These are phyloP conservation scores for Candida orba DNA, from an alignment of 805 yeast genomes.

Conservation along the genomic window DNA sequence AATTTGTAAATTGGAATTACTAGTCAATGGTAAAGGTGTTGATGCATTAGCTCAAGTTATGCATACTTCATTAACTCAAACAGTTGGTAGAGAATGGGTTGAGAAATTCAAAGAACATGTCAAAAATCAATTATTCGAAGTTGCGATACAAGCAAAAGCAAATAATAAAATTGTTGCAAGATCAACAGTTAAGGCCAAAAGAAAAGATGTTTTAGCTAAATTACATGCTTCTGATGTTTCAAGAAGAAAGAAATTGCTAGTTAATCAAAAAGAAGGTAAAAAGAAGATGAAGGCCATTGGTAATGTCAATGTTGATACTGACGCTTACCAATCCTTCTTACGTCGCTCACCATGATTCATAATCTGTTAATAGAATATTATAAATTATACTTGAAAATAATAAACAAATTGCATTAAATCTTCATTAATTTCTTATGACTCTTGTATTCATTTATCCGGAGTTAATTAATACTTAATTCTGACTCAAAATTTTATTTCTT, in stretches of 20 bases:
- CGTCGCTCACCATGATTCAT: conserved; percentile 16
- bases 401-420: neutral
- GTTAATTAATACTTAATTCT: neutral
- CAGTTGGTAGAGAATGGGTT: conserved; percentile 76
- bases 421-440: no score
- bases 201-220: conserved; percentile 92
- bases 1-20: conserved; percentile 77
- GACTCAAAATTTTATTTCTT: neutral
- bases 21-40: conserved; percentile 82
- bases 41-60: conserved; percentile 90
- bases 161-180: conserved; percentile 77
- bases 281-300: conserved; percentile 77
- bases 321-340: conserved; percentile 84
- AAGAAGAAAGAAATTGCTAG: conserved; percentile 80
- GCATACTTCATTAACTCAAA: conserved; percentile 72
- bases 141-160: conserved; percentile 85
- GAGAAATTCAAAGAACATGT: conserved; percentile 72
- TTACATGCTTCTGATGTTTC: conserved; percentile 91
- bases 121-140: conserved; percentile 82
- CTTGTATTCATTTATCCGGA: no score
- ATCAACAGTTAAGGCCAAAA: conserved; percentile 86
- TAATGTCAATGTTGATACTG: conserved; percentile 67
- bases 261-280: conserved; percentile 91
- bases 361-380: conserved; percentile 1
- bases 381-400: conserved; percentile 36